Percentiles rank a stretch among this genome's conserved stretches.
These are phyloP conservation scores for Clathrus columnatus DNA, from an alignment of 768 basidiomycete genomes.

Conservation along the genomic window DNA sequence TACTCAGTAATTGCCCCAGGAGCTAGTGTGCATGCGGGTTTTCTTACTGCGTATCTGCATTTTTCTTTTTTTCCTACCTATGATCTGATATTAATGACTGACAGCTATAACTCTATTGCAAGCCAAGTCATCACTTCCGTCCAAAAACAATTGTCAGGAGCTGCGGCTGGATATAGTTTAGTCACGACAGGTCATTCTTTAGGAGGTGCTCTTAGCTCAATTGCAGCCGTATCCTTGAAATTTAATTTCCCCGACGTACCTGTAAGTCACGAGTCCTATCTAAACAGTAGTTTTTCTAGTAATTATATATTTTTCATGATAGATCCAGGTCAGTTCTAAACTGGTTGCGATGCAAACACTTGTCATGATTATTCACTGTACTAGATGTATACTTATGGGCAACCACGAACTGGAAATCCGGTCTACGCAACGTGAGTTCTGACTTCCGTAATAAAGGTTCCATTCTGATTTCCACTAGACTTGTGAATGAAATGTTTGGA, in stretches of 20 bases:
- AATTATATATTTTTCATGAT: background rate
- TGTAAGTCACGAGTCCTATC: constrained; percentile 1
- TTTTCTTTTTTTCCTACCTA: too few species aligned
- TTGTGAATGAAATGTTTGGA: constrained; percentile 1
- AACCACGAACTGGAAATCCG: constrained; percentile 39
- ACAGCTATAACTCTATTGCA: constrained; percentile 17
- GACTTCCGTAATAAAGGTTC: constrained; percentile 22
- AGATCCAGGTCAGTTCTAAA: background rate
- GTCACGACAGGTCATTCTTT: constrained; percentile 19
- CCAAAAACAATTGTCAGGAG: constrained; percentile 9
- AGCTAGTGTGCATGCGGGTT: constrained; percentile 16
- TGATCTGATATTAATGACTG: too few species aligned
- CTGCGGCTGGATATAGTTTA: constrained; percentile 14
- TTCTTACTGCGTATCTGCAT: constrained; percentile 15
- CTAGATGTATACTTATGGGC: constrained; percentile 23
- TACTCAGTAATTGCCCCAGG: constrained; percentile 18
- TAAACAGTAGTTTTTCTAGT: too few species aligned
- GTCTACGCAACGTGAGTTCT: constrained; percentile 23
- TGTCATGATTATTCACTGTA: background rate
- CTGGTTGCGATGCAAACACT: background rate
- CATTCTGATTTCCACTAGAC: constrained; percentile 15
- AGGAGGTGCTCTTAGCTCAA: constrained; percentile 18
- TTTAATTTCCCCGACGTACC: constrained; percentile 12
- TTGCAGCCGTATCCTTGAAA: constrained; percentile 17
- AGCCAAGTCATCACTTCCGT: constrained; percentile 11